Percentiles rank a stretch among this genome's conserved stretches.
These are phyloP conservation scores for Tolypocladium ophioglossoides DNA, from an alignment of 2,329 filamentous ascomycete species.

Conservation along the genomic window DNA sequence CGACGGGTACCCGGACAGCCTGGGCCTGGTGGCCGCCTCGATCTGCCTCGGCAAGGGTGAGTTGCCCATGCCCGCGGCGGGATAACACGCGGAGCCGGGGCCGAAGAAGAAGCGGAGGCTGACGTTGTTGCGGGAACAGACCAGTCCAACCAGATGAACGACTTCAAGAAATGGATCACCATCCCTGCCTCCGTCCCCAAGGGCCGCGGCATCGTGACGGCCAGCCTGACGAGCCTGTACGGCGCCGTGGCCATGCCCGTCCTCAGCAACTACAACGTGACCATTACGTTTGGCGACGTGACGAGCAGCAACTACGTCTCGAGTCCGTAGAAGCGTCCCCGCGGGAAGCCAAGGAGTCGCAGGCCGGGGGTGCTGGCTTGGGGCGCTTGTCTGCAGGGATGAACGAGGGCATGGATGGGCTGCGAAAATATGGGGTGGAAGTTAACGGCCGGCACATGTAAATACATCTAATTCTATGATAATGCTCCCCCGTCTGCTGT, in stretches of 20 bases:
- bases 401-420: too few relatives aligned
- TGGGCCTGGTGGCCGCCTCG: constrained; percentile 19
- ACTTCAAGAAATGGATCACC: constrained; percentile 15
- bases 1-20: constrained; percentile 12
- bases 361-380: neutral
- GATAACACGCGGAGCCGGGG: too few relatives aligned
- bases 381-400: neutral
- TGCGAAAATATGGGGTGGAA: neutral
- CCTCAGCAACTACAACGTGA: constrained; percentile 14
- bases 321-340: neutral
- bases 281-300: constrained; percentile 12
- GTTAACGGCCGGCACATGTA: neutral
- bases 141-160: constrained; percentile 14
- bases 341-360: neutral
- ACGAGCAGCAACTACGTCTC: constrained; percentile 12
- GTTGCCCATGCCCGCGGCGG: too few relatives aligned
- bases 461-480: neutral
- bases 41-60: constrained; percentile 26
- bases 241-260: constrained; percentile 11
- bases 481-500: neutral
- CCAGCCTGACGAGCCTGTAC: constrained; percentile 16
- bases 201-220: constrained; percentile 14
- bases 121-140: neutral
- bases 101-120: neutral
- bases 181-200: constrained; percentile 10